Evolutionary conservation across 1,284 basidiomycete genomes (phyloP).

Genomic region (Peniophora sp.): DNA sequence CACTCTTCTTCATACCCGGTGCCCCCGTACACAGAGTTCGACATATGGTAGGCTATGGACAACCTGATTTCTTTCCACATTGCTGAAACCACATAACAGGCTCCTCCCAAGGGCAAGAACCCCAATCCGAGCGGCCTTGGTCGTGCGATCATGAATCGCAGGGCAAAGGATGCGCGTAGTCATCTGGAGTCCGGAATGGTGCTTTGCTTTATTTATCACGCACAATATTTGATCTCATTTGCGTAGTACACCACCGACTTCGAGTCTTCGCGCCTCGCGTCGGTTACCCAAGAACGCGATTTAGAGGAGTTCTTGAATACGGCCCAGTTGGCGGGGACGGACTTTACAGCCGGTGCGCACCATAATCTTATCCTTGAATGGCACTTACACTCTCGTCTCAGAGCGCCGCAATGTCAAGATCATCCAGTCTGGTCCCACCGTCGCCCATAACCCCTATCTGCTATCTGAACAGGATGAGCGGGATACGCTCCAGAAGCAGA

Average conservation of each 20-base stretch:
- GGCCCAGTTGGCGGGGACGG: slow-evolving; percentile 88
- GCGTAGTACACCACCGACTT: slow-evolving; percentile 74
- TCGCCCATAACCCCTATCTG: slow-evolving; percentile 81
- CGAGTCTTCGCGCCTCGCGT: slow-evolving; percentile 71
- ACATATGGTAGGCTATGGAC: too few species aligned
- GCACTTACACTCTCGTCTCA: slow-evolving; percentile 21
- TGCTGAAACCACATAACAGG: too few species aligned
- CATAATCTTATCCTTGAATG: slow-evolving; percentile 3
- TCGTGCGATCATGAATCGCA: slow-evolving; percentile 85
- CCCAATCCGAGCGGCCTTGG: slow-evolving; percentile 76
- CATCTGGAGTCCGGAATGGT: slow-evolving; percentile 72
- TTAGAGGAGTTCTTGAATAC: slow-evolving; percentile 96
- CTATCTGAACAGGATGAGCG: slow-evolving; percentile 81
- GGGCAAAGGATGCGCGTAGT: slow-evolving; percentile 73
- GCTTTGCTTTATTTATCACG: slow-evolving; percentile 9
- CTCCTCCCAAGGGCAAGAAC: slow-evolving; percentile 39
- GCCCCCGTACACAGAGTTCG: too few species aligned
- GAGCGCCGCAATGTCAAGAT: slow-evolving; percentile 92
- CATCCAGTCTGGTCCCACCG: slow-evolving; percentile 57
- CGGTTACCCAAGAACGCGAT: slow-evolving; percentile 94
- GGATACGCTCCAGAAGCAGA: slow-evolving; percentile 64
- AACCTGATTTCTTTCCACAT: too few species aligned
- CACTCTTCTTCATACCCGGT: too few species aligned
- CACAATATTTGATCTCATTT: background rate
- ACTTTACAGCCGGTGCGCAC: slow-evolving; percentile 92